Base-by-base conservation (phyloP, 2,329 filamentous ascomycete species). In the Parafenestella ontariensis region DNA sequence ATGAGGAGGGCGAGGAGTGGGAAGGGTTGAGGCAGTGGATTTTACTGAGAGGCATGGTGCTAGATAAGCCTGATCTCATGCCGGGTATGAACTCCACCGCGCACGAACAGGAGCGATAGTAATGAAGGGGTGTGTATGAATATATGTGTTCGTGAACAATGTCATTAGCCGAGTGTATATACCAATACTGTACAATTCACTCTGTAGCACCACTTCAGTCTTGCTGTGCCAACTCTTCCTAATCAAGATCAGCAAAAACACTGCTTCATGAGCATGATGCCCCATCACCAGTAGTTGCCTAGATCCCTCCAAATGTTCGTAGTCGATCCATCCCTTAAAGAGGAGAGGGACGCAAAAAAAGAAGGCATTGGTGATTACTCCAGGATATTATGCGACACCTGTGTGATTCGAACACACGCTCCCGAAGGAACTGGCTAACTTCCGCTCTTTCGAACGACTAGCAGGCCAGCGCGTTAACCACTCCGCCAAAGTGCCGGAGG, bases 1-100 rank as follows among this genome's bases (percentile, higher is more conserved):
- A 97, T 72, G 95, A 99, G 77, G 90, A 92, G 62, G 94, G 95
- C 0, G 83, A 87, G 48, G 94, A 97, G 59, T 99, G 95, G 91
- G 89, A 96, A 66, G 85, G 84, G 28, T 80, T 99, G 59, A 86
- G 88, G 63, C 91, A 97, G 77, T 95, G 92, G 77, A 87, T 92
- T 66, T 86, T 90, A 33, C 83, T 89, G 69, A 88, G 90, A 70
- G 89, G 90, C 24, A 97, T 98, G 94, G 84, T 96, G 63, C 79
- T 99, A 47, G 95, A 99, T 76, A 88, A 89, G 62, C 88, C 92
- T 15, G 90, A 94, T 72, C 83, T 97, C 68, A 94, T 98, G 91
- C 89, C 92, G 62, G 95, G 94, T 17, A 97, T 97, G 92, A 83
- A 91, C 50, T 58, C 68, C 1, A 45, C 15, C 3, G 18, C 28